Evolutionary conservation across 495 filamentous ascomycete genomes (phyloP).

Genomic region (Penicillium bovifimosum): DNA sequence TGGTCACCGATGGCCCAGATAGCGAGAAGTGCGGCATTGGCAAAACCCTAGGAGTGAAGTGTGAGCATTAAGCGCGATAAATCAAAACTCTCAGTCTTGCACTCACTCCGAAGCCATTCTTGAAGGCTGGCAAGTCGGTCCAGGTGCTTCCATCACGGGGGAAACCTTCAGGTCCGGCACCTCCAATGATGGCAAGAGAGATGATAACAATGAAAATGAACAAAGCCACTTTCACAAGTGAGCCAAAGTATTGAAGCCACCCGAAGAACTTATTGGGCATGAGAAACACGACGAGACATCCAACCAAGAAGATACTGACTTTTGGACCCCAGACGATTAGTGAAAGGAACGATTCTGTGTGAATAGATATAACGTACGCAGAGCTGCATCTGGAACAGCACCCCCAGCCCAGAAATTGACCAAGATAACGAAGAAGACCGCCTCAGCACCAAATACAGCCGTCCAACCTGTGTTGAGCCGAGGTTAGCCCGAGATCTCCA

Average conservation of each 20-base stretch:
- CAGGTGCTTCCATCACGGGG: slow-evolving; percentile 27
- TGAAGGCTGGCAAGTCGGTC: slow-evolving; percentile 15
- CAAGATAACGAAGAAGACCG: slow-evolving; percentile 23
- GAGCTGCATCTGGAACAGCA: slow-evolving; percentile 15
- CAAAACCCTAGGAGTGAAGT: slow-evolving; percentile 16
- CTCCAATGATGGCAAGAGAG: slow-evolving; percentile 21
- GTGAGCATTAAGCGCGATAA: slow-evolving; percentile 9
- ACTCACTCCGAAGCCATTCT: slow-evolving; percentile 29
- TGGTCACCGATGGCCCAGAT: slow-evolving; percentile 26
- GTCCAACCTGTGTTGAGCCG: slow-evolving; percentile 19
- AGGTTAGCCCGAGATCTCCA: no score
- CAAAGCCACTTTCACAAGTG: slow-evolving; percentile 27
- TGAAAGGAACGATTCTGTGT: not conserved
- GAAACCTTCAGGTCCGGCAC: slow-evolving; percentile 24
- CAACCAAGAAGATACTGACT: slow-evolving; percentile 12
- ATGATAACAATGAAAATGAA: slow-evolving; percentile 28
- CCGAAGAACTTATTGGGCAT: slow-evolving; percentile 25
- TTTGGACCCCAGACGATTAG: slow-evolving; percentile 14
- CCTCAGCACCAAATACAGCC: slow-evolving; percentile 25
- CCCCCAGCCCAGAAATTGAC: slow-evolving; percentile 27
- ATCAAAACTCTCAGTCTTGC: slow-evolving; percentile 4
- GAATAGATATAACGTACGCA: slow-evolving; percentile 5
- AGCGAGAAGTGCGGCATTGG: slow-evolving; percentile 27
- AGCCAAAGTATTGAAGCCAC: slow-evolving; percentile 29
- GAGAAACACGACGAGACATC: slow-evolving; percentile 18